Evolutionary conservation across 2,329 filamentous ascomycete genomes (phyloP).

Genomic region (Trichoderma lentiforme): DNA sequence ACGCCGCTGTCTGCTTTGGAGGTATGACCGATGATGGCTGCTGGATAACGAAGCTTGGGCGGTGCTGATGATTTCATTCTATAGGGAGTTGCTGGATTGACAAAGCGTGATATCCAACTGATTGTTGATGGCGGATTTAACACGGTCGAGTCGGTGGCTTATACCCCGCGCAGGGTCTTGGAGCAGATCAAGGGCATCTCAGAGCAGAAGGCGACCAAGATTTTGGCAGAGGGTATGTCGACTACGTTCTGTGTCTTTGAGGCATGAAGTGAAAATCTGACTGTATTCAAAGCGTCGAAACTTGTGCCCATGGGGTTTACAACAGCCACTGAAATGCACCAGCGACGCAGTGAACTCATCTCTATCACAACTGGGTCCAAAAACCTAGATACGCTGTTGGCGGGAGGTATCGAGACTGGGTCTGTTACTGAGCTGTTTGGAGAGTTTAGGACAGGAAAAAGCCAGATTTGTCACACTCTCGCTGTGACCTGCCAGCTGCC

Average conservation of each 20-base stretch:
- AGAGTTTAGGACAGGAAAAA: conserved; percentile 97
- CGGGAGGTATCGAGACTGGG: conserved; percentile 92
- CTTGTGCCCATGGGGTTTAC: conserved; percentile 99
- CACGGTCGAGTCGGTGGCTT: conserved; percentile 93
- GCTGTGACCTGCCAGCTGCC: conserved; percentile 96
- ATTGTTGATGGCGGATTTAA: conserved; percentile 90
- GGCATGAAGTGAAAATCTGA: background rate
- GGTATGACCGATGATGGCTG: conserved; percentile 49
- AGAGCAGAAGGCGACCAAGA: conserved; percentile 90
- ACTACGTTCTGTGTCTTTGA: background rate
- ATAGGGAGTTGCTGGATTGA: conserved; percentile 82
- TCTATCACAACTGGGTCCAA: conserved; percentile 98
- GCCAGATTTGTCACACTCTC: conserved; percentile 97
- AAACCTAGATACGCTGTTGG: conserved; percentile 90
- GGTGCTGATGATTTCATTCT: background rate
- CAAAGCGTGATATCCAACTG: conserved; percentile 92
- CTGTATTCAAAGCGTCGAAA: conserved; percentile 67
- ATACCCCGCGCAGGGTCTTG: conserved; percentile 76
- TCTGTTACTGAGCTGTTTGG: conserved; percentile 98
- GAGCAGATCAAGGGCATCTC: conserved; percentile 98
- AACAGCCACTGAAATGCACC: conserved; percentile 98
- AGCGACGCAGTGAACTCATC: conserved; percentile 91
- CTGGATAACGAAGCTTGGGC: background rate
- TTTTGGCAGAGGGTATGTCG: conserved; percentile 74
- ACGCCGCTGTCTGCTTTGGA: conserved; percentile 83